Evolutionary conservation across 73 alveolate species (phyloP), one percentile per base, ranked within the genome.

Genomic region (Paramecium primaurelia): DNA sequence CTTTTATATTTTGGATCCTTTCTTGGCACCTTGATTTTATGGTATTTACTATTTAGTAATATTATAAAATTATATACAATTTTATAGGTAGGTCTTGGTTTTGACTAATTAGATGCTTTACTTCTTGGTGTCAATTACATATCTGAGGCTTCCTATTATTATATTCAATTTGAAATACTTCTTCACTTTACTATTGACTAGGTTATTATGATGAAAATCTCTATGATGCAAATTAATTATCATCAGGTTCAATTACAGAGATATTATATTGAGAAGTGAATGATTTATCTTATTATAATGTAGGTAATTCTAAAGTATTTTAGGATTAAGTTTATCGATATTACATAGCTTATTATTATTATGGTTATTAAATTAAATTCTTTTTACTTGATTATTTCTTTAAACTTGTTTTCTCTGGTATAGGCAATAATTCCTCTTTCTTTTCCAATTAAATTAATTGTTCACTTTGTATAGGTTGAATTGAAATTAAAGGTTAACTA

Each of bases 381-480:
- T 73, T 40, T 37, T 73, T 40, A 37, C 59, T 37, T 37, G 87
- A 73, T 73, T 73, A 73, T 73, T 73, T 37, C 59, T 73, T 73
- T 14, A 40, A 2, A 4, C 36, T 1, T 2, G 69, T 37, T 38
- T 73, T 40, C 14, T 73, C 58, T 5, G 87, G 87, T 2, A 73
- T 73, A 36, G 87, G 58, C 30, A 54, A 54, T 54, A 54, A 54
- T 18, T 37, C 59, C 18, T 73, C 59, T 40, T 40, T 37, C 20
- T 73, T 73, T 18, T 73, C 59, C 47, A 30, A 73, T 64, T 64
- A 34, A 4, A 32, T 28, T 28, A 5, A 64, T 64, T 28, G 12
- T 6, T 64, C 84, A 54, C 69, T 54, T 18, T 64, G 12, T 1
- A 16, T 0, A 6, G 34, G 25, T 36, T 73, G 8, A n/a, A 37